Conservation (phyloP, 306 rosid species). For the Begonia masoniana region DNA sequence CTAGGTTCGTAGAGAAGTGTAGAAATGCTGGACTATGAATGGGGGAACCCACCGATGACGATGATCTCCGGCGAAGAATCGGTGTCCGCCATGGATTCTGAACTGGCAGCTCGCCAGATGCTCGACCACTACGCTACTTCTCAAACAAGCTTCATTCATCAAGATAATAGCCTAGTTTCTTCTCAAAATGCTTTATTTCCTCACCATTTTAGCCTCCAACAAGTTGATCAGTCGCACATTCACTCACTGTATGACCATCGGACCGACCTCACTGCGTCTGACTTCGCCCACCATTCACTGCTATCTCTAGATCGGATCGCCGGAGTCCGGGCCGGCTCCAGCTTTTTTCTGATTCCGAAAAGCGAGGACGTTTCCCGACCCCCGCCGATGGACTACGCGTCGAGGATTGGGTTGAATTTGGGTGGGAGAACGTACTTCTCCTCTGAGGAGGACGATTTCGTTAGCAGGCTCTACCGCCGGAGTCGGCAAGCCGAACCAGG, state of each 20-base stretch:
- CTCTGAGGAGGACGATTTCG: conserved; percentile 62
- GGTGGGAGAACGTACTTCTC: conserved; percentile 90
- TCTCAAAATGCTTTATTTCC: conserved; percentile 11
- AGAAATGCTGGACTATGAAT: conserved; percentile 88
- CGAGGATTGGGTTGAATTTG: conserved; percentile 78
- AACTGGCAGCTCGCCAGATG: conserved; percentile 44
- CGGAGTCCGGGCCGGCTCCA: conserved; percentile 17
- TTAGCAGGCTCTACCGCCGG: conserved; percentile 71
- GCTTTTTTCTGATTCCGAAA: conserved; percentile 47
- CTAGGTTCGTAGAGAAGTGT: conserved; percentile 51
- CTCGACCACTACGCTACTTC: conserved; percentile 43
- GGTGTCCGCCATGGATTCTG: conserved; percentile 18
- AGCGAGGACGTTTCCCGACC: conserved; percentile 32
- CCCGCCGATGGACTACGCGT: conserved; percentile 45
- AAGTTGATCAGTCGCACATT: conserved; percentile 10
- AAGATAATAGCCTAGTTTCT: conserved; percentile 14
- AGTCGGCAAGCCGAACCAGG: conserved; percentile 41
- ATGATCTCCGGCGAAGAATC: conserved; percentile 52
- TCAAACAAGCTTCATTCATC: conserved; percentile 28
- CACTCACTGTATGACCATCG: conserved; percentile 52
- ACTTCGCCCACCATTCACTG: conserved; percentile 25
- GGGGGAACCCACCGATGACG: conserved; percentile 66
- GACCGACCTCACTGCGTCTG: conserved; percentile 34
- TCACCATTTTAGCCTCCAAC: conserved; percentile 21
- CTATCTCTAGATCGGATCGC: conserved; percentile 42